Conservation (phyloP, 2,329 filamentous ascomycete genomes). For the Penicillium corylophilum region DNA sequence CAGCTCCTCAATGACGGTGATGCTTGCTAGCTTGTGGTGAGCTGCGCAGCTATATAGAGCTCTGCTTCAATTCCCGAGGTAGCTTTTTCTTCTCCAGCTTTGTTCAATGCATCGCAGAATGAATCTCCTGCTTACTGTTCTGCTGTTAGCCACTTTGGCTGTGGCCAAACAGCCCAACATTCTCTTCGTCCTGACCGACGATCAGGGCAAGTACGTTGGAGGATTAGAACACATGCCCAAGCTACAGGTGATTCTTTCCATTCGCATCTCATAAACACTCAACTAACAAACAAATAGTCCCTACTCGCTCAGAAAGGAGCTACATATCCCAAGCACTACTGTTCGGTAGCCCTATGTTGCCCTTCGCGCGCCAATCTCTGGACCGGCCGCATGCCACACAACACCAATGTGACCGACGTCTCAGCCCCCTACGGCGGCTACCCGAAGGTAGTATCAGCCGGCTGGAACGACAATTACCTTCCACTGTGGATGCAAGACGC, state of each 20-base stretch:
- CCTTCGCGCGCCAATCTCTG: constrained; percentile 63
- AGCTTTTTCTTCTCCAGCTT: not conserved
- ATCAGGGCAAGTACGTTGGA: constrained; percentile 55
- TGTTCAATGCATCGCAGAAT: not conserved
- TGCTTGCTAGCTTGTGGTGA: not conserved
- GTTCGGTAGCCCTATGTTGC: constrained; percentile 63
- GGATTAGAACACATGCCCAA: constrained; percentile 54
- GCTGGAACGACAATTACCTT: constrained; percentile 66
- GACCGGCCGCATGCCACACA: constrained; percentile 65
- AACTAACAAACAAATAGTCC: constrained; percentile 44
- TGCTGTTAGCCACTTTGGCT: constrained; percentile 15
- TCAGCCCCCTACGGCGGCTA: constrained; percentile 48
- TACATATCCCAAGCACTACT: constrained; percentile 59
- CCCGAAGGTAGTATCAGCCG: constrained; percentile 64
- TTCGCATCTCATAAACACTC: not conserved
- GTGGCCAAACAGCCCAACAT: constrained; percentile 52
- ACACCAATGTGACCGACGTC: constrained; percentile 63
- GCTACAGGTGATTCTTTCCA: constrained; percentile 19
- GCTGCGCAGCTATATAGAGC: constrained; percentile 4
- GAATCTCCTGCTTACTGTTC: constrained; percentile 8
- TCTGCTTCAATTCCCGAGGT: not conserved
- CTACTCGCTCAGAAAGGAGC: constrained; percentile 58
- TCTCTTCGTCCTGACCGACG: constrained; percentile 66
- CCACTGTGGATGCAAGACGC: constrained; percentile 69
- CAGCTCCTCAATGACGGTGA: not conserved